Evolutionary conservation across 257 asterid genomes (phyloP), one percentile per base, ranked within the genome.

Genomic region (Fraxinus americana): DNA sequence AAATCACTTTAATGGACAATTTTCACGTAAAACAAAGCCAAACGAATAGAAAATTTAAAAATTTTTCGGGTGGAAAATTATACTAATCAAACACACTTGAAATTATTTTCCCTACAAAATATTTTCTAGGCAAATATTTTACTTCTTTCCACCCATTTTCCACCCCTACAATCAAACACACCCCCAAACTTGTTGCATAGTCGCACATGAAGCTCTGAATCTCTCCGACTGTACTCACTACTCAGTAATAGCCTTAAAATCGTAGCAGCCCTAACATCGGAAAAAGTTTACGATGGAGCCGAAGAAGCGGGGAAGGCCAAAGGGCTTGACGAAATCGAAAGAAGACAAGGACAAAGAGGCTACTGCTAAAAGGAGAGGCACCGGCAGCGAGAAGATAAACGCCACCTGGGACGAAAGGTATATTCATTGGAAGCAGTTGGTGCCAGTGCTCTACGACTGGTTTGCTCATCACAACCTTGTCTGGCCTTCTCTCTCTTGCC

Each of bases 401-500:
- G 29, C 66, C 50, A 65, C 29, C 19, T 71, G 80, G 59, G 87
- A 89, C 25, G 92, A 86, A 52, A 86, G 89, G 0, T 88, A 88
- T 80, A 81, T 80, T 0, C 87, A 86, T 25, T 88, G 90, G 92
- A 88, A 88, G 74, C 81, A 83, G 4, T 84, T 88, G 3, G 89
- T 86, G 7, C 90, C 92, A 25, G 81, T 88, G 21, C 87, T 88
- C 16, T 88, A 88, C 77, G 92, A 88, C 68, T 88, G 92, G 92
- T 83, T 86, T 21, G 82, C 89, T 14, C 85, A 86, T 45, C 92
- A 88, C 82, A 88, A 88, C 78, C 90, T 86, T 54, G 80, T 88
- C 4, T 88, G 92, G 92, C 92, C 92, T 6, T 88, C 90, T 9
- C 90, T 86, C 70, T 88, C 92, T 69, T 88, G 92, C 88, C 82